Base-by-base conservation (phyloP, 2,329 filamentous ascomycete species). In the Pseudomassariella vexata region DNA sequence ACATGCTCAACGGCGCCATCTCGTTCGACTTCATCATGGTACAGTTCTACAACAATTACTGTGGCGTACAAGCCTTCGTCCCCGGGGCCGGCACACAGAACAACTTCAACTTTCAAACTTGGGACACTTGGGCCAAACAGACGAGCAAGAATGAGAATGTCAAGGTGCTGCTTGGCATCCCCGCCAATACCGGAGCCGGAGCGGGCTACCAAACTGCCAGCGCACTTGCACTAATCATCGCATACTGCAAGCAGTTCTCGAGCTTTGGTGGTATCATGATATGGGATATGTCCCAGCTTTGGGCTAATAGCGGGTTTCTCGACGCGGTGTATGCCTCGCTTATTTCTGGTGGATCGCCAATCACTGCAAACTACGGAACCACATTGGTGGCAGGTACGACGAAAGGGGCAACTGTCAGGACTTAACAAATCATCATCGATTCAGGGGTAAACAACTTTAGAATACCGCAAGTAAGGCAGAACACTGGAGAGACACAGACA, bases 31-130 rank as follows among this genome's bases (percentile, higher is more conserved):
- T 73, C 17, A 54, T 82, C 40, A 73, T 70, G 53, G 66, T 81
- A 19, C 77, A 82, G 54, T 82, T 82, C 56, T 82, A 82, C 57
- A 81, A 82, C 65, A 82, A 82, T 63, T 74, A 60, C 50, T 85
- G 81, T 52, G 76, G 77, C 11, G 56, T 75, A 2, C 54, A 63
- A 39, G 66, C 63, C 18, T 85, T 67, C 57, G 45, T 57, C 1
- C 33, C 57, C 0, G 68, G 68, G 5, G 37, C 59, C 1, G 34
- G 44, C 9, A 58, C 52, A 0, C 72, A 74, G 47, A 63, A 57
- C 32, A 70, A 67, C 42, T 82, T 74, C 59, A 79, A 83, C 59
- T 74, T 80, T 40, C 59, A 58, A 19, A 67, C 66, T 18, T 85
- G 79, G 80, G 73, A 85, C 49, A 62, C 59, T 37, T 85, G 79